Base-by-base conservation (phyloP, 768 basidiomycete species). In the Tylopilus subfusipes region DNA sequence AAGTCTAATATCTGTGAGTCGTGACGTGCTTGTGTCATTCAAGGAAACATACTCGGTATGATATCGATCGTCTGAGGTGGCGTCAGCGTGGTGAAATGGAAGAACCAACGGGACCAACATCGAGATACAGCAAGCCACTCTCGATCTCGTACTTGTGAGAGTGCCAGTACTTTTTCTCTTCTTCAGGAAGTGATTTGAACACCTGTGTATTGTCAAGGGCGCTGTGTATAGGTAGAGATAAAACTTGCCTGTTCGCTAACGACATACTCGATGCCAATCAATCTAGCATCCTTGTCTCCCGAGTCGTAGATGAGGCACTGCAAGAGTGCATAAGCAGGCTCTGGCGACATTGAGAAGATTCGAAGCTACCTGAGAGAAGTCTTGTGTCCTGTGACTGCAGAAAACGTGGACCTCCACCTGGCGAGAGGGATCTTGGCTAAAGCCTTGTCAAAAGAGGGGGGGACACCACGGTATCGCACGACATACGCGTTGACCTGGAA, bases 221-320 rank as follows among this genome's bases (percentile, higher is more conserved):
- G 12, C 4, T 34, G 44, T 16, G 18, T 24, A 25, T 7, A 31
- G 22, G 24, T 10, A 38, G 25, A 39, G n/a, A 44, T 18, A 42
- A 34, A 30, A 16, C 44, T 34, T 54, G 47, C 53, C 33, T 76
- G 68, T 45, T 78, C 77, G 9, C 72, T 70, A 14, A 81, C 67
- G 50, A 81, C 73, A 56, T 82, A 82, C 61, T 81, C 80, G 40
- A 82, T 76, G 21, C 79, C 80, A 49, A 82, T 80, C 45, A 82
- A 65, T 39, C 76, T 71, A 5, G 80, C 80, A 38, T 74, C 68
- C 14, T 72, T 68, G 36, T 69, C 63, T 42, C 73, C 71, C 1
- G 68, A 70, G 63, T 78, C 77, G 53, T 77, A 77, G 42, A 78
- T 73, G 43, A 77, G 58, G 56, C 77, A 79, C 63, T 77, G 72